Conservation (phyloP, 2,329 filamentous ascomycete genomes). For the Hypoxylon sp. region DNA sequence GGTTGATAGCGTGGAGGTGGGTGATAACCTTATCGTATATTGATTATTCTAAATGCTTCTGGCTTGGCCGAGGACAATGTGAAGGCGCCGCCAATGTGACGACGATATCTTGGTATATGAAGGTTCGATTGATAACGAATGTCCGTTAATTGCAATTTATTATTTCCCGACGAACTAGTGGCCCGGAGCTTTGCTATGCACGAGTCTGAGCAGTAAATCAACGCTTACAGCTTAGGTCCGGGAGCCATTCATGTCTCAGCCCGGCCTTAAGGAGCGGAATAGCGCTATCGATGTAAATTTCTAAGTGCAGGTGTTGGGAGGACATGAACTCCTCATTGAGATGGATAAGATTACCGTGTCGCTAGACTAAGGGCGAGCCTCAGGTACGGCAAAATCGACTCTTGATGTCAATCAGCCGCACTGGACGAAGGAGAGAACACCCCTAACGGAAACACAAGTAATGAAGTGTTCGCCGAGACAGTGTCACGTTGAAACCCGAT, state of each 20-base stretch:
- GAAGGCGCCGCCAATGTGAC: background rate
- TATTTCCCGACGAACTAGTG: constrained; percentile 3
- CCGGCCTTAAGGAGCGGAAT: constrained; percentile 26
- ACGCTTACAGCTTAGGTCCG: constrained; percentile 5
- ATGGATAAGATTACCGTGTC: constrained; percentile 18
- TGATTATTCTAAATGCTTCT: background rate
- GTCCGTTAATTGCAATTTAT: background rate
- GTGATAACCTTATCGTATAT: background rate
- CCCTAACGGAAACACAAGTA: constrained; percentile 9
- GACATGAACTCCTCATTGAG: constrained; percentile 1
- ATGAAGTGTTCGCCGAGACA: constrained; percentile 34
- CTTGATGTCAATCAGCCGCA: constrained; percentile 18
- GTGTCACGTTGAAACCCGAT: constrained; percentile 43
- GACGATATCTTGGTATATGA: background rate
- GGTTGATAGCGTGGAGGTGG: constrained; percentile 9
- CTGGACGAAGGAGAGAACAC: background rate
- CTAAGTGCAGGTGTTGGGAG: constrained; percentile 10
- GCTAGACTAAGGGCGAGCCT: background rate
- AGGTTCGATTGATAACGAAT: background rate
- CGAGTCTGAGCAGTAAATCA: constrained; percentile 2
- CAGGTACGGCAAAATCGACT: constrained; percentile 4
- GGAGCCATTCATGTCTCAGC: constrained; percentile 29
- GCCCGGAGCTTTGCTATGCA: background rate
- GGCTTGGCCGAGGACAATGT: background rate
- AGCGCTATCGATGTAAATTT: constrained; percentile 12